Percentiles rank a stretch among this genome's conserved stretches.
These are phyloP conservation scores for Kodamaea kaohsiungensis DNA, from an alignment of 805 yeast genomes.

Conservation along the genomic window DNA sequence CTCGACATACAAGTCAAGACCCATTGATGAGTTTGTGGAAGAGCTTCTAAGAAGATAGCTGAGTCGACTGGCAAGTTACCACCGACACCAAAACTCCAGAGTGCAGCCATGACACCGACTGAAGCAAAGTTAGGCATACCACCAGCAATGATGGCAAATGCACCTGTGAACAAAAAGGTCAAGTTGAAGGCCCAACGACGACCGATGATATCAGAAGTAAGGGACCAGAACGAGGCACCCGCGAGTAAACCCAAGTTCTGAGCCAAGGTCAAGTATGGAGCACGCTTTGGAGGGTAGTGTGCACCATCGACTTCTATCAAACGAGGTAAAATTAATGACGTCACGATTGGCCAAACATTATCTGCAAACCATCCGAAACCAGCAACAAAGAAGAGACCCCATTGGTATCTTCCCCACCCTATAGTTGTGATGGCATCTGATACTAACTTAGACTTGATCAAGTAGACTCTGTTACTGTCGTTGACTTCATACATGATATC, in stretches of 20 bases:
- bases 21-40: conserved; percentile 25
- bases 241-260: conserved; percentile 27
- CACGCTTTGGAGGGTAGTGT: conserved; percentile 31
- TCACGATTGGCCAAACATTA: conserved; percentile 42
- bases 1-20: conserved; percentile 23
- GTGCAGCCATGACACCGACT: conserved; percentile 21
- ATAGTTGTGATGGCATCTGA: conserved; percentile 38
- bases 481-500: conserved; percentile 11
- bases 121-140: conserved; percentile 24
- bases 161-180: conserved; percentile 26
- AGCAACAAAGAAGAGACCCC: conserved; percentile 25
- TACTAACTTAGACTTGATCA: conserved; percentile 32
- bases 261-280: conserved; percentile 43
- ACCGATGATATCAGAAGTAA: conserved; percentile 24
- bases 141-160: conserved; percentile 24
- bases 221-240: conserved; percentile 27
- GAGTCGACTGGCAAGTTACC: conserved; percentile 28
- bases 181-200: conserved; percentile 28
- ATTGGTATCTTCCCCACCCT: conserved; percentile 33
- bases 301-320: conserved; percentile 37
- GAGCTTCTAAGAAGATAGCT: conserved; percentile 27
- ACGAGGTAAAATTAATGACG: conserved; percentile 31
- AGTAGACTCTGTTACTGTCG: conserved; percentile 13
- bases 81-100: conserved; percentile 30
- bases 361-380: conserved; percentile 39